Evolutionary conservation across 768 basidiomycete species (phyloP), one percentile per base, ranked within the genome.

Genomic region (Tylopilus plumbeoviolaceoides): DNA sequence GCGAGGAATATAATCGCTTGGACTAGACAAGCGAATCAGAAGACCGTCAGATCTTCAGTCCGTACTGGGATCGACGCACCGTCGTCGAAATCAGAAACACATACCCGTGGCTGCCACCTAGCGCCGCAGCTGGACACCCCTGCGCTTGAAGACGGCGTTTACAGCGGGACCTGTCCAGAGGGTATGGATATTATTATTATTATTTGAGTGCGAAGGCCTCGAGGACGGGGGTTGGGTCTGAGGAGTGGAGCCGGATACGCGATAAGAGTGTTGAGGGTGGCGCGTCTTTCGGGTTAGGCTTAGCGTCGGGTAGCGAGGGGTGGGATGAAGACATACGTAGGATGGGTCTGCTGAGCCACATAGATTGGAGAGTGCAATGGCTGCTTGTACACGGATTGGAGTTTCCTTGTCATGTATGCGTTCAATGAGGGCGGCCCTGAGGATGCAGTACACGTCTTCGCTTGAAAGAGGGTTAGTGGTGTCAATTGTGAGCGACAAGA

Each of bases 1-100:
- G 87, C 89, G n/a, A 91, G 76, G 68, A 91, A 91, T 33, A 91
- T 79, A 59, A 91, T 89, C 1, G 87, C 85, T 66, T 89, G 79
- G 8, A 88, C 85, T 83, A 50, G 7, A 55, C 15, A 21, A 6
- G 6, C 9, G 17, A 14, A 45, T 53, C 46, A 53, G 43, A 41
- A 5, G 30, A 23, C 15, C 14, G 28, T 23, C 7, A 28, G 25
- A 40, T n/a, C n/a, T n/a, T n/a, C n/a, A n/a, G n/a, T n/a, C 4
- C 4, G 2, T 28, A 12, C 0, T 18, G 14, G 11, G 4, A 23
- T n/a, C 15, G 40, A 59, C 58, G 31, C 46, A 79, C 82, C 78
- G 62, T 87, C 82, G 58, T 91, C 87, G 56, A 91, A 91, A 66
- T 80, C 89, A 4, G 88, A 81, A 17, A 83, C 80, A 88, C 89